Conservation (phyloP, 331 rosid species). For the Rhamnella rubrinervis region DNA sequence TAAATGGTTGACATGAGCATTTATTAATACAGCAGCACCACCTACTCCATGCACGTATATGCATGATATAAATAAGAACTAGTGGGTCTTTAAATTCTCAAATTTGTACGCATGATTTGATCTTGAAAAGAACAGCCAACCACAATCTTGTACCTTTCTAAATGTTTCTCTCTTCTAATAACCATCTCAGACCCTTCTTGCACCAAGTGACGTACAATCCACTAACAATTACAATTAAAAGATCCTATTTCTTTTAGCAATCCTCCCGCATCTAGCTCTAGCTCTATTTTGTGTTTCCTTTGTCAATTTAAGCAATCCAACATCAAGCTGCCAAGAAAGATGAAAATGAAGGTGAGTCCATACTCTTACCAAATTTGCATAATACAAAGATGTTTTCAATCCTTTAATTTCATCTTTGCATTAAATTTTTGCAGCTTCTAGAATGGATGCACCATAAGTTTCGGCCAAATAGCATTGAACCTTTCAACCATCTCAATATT, state of each 20-base stretch:
- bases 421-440: conserved; percentile 66
- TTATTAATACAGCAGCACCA: conserved; percentile 20
- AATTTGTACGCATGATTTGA: conserved; percentile 60
- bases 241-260: conserved; percentile 20
- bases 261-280: conserved; percentile 37
- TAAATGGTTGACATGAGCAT: conserved; percentile 5
- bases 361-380: conserved; percentile 23
- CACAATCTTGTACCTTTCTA: conserved; percentile 76
- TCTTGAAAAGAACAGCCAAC: conserved; percentile 82
- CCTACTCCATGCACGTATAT: conserved; percentile 30
- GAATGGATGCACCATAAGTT: conserved; percentile 85
- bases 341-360: conserved; percentile 78
- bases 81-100: conserved; percentile 35
- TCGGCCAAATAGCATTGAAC: conserved; percentile 55
- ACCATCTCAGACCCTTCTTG: conserved; percentile 53
- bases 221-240: conserved; percentile 36
- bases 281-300: conserved; percentile 32
- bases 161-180: conserved; percentile 65
- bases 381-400: conserved; percentile 22
- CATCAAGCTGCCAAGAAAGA: conserved; percentile 33
- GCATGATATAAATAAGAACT: conserved; percentile 34
- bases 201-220: conserved; percentile 52
- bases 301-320: conserved; percentile 31
- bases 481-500: conserved; percentile 58
- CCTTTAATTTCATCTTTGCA: conserved; percentile 30